Conservation (phyloP, 108 stramenopile species). For the Fistulifera solaris region DNA sequence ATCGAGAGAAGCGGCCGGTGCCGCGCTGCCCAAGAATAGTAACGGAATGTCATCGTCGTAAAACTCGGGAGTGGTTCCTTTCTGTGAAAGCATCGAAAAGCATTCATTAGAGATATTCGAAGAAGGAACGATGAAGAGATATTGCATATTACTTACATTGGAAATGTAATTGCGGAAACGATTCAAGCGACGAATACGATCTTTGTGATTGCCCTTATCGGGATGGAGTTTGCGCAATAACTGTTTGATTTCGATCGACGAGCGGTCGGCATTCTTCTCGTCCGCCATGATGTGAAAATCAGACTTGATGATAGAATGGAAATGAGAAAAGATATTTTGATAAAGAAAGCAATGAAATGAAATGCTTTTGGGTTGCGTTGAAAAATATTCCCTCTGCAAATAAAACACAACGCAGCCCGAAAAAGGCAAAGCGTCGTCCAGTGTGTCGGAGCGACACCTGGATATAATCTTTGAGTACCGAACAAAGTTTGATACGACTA, state of each 20-base stretch:
- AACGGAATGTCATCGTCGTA: slow-evolving; percentile 82
- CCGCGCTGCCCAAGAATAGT: slow-evolving; percentile 57
- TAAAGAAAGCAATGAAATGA: too few relatives aligned
- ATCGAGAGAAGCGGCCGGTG: slow-evolving; percentile 49
- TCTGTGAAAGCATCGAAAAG: background rate
- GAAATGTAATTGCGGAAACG: slow-evolving; percentile 72
- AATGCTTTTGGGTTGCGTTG: too few relatives aligned
- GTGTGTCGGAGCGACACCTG: too few relatives aligned
- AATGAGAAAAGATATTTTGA: too few relatives aligned
- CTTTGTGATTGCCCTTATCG: slow-evolving; percentile 63
- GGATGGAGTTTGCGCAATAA: slow-evolving; percentile 73
- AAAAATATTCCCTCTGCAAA: too few relatives aligned
- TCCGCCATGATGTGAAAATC: background rate
- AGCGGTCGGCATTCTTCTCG: slow-evolving; percentile 31
- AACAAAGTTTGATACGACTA: too few relatives aligned
- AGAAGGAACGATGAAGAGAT: background rate
- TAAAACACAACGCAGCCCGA: too few relatives aligned
- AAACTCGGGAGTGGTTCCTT: slow-evolving; percentile 63
- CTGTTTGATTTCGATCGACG: slow-evolving; percentile 52
- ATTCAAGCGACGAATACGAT: slow-evolving; percentile 72
- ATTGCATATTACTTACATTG: background rate
- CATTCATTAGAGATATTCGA: background rate
- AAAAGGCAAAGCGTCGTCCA: too few relatives aligned
- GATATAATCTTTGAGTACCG: too few relatives aligned
- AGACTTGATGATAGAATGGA: too few relatives aligned